Evolutionary conservation across 2,329 filamentous ascomycete species (phyloP).

Genomic region (Blastomyces parvus): DNA sequence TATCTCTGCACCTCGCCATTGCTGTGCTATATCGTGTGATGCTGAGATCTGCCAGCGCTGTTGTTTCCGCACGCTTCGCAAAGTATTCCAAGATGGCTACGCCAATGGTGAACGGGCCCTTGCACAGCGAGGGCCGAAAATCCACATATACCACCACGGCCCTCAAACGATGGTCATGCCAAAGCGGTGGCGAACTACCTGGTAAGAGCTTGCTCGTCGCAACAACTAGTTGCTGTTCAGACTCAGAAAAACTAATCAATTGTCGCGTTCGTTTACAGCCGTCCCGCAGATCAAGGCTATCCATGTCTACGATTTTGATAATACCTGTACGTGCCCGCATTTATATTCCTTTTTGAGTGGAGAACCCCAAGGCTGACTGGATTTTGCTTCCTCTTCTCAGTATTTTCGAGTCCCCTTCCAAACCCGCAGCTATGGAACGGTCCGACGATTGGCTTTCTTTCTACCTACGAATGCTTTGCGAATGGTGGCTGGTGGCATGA

Average conservation of each 20-base stretch:
- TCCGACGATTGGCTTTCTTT: conserved; percentile 65
- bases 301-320: conserved; percentile 97
- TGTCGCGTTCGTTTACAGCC: conserved; percentile 31
- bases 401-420: conserved; percentile 84
- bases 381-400: conserved; percentile 33
- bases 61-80: conserved; percentile 24
- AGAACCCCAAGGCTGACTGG: background rate
- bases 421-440: conserved; percentile 82
- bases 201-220: conserved; percentile 36
- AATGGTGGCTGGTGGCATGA: conserved; percentile 98
- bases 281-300: conserved; percentile 64
- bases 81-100: conserved; percentile 23
- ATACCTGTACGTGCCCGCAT: conserved; percentile 54
- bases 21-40: conserved; percentile 11
- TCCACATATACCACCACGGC: conserved; percentile 55
- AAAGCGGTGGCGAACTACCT: conserved; percentile 54
- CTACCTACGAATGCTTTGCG: conserved; percentile 63
- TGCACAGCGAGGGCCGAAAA: conserved; percentile 18
- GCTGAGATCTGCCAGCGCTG: conserved; percentile 31
- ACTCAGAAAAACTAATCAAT: conserved; percentile 6
- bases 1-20: background rate
- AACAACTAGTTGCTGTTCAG: background rate
- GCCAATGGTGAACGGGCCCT: conserved; percentile 22
- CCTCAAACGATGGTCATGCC: conserved; percentile 74
- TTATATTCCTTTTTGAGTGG: background rate